Percentiles rank a stretch among this genome's conserved stretches.
Conservation (phyloP, 495 filamentous ascomycete species). For the Podospora anserina region DNA sequence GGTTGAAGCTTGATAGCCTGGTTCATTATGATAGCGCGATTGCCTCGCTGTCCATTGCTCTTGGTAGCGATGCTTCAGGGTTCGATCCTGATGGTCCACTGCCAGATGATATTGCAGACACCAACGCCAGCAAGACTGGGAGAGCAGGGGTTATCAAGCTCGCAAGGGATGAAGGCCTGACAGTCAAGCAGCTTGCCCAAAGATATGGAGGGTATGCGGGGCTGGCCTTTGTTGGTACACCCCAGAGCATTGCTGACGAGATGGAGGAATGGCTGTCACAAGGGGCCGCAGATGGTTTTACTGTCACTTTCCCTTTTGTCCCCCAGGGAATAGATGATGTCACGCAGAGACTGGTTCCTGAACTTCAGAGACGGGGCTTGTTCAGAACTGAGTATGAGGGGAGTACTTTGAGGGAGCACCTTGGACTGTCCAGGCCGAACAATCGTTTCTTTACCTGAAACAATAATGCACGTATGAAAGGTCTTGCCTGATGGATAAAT, state of each 20-base stretch:
- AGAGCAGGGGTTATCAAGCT: conserved; percentile 44
- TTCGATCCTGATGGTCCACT: conserved; percentile 51
- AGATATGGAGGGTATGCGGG: conserved; percentile 51
- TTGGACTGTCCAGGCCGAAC: conserved; percentile 48
- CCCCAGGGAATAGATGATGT: conserved; percentile 54
- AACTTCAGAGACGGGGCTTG: conserved; percentile 49
- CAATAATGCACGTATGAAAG: too few species aligned
- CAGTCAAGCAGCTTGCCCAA: conserved; percentile 50
- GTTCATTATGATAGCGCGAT: conserved; percentile 57
- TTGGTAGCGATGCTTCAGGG: conserved; percentile 46
- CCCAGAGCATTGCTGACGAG: conserved; percentile 48
- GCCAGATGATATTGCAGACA: conserved; percentile 49
- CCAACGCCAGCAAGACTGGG: conserved; percentile 53
- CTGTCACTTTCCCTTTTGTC: conserved; percentile 47
- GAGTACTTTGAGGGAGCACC: conserved; percentile 47
- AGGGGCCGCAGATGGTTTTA: conserved; percentile 47
- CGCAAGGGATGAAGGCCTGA: conserved; percentile 44
- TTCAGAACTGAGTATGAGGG: conserved; percentile 49
- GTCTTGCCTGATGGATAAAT: too few species aligned
- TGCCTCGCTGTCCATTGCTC: conserved; percentile 49
- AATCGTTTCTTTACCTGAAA: conserved; percentile 49
- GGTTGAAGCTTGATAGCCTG: conserved; percentile 48
- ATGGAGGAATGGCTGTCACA: conserved; percentile 48
- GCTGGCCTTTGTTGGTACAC: conserved; percentile 52
- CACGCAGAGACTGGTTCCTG: conserved; percentile 46